phyloP scores from a whole-genome alignment of 2,329 filamentous ascomycete species.

The Eutypa lata region DNA sequence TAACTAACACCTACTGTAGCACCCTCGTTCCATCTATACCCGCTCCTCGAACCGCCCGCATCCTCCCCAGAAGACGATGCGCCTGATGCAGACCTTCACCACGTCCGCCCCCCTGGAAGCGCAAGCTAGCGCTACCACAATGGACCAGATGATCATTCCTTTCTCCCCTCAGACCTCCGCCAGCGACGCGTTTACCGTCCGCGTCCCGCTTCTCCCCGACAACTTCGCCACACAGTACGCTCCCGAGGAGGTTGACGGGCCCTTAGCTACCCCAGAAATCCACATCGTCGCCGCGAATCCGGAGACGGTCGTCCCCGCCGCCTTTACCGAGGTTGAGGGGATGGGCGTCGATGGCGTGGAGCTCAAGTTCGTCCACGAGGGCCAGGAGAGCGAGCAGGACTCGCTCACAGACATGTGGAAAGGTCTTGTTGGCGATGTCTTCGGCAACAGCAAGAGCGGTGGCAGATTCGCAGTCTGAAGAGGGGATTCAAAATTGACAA shows the following conservation, averaged over 20 bases:
- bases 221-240: conserved; percentile 46
- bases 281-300: conserved; percentile 57
- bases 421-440: conserved; percentile 52
- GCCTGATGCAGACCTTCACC: conserved; percentile 63
- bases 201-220: conserved; percentile 60
- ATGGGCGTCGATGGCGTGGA: conserved; percentile 55
- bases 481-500: not conserved
- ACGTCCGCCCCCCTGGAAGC: conserved; percentile 39
- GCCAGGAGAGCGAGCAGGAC: conserved; percentile 25
- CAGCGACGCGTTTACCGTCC: conserved; percentile 37
- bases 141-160: conserved; percentile 55
- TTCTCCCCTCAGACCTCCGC: conserved; percentile 25
- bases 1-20: conserved; percentile 19
- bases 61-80: conserved; percentile 42
- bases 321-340: conserved; percentile 57
- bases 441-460: conserved; percentile 18
- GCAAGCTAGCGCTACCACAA: conserved; percentile 32
- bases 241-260: conserved; percentile 40
- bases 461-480: not conserved
- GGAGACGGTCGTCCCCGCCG: conserved; percentile 46
- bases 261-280: conserved; percentile 43
- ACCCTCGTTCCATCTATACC: conserved; percentile 28
- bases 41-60: conserved; percentile 32
- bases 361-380: conserved; percentile 49
- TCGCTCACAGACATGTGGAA: conserved; percentile 53